Evolutionary conservation across 208 protist genomes (phyloP).

Genomic region (Leishmania braziliensis): DNA sequence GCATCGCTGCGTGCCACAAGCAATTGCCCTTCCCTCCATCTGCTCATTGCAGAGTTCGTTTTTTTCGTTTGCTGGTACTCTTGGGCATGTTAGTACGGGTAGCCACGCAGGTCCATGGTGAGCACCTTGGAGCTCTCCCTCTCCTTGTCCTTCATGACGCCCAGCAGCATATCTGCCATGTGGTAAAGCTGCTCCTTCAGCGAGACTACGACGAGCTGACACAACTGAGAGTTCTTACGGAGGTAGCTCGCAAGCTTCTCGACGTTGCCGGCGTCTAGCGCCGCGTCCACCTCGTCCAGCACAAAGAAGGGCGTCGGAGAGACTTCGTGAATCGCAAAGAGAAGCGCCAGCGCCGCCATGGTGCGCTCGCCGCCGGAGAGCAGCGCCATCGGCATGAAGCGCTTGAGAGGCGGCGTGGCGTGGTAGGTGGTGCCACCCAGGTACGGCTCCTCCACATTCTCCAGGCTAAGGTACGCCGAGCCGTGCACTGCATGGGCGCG

Average conservation of each 20-base stretch:
- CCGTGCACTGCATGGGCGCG: conserved; percentile 81
- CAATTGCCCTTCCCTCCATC: not conserved
- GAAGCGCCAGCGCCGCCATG: conserved; percentile 97
- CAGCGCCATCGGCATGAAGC: conserved; percentile 97
- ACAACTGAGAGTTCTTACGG: conserved; percentile 62
- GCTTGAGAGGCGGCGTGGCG: conserved; percentile 97
- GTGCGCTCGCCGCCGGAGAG: conserved; percentile 99
- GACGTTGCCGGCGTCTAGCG: conserved; percentile 98
- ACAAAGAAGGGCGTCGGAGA: conserved; percentile 99
- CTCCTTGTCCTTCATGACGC: conserved; percentile 94
- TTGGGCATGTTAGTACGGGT: conserved; percentile 53
- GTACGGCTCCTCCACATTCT: conserved; percentile 97
- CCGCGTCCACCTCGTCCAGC: conserved; percentile 99
- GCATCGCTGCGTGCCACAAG: not conserved
- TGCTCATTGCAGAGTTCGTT: not conserved
- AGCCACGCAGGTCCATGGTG: conserved; percentile 90
- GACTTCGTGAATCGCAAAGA: conserved; percentile 97
- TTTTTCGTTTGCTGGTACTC: not conserved
- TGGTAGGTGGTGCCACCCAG: conserved; percentile 96
- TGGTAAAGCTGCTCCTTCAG: conserved; percentile 98
- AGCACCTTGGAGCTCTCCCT: conserved; percentile 80
- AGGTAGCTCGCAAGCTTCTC: conserved; percentile 95
- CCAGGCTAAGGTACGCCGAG: conserved; percentile 94
- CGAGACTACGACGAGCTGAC: conserved; percentile 98
- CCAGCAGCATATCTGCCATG: conserved; percentile 94